phyloP scores from a whole-genome alignment of 805 yeast species.

The Wickerhamomyces silvicola region DNA sequence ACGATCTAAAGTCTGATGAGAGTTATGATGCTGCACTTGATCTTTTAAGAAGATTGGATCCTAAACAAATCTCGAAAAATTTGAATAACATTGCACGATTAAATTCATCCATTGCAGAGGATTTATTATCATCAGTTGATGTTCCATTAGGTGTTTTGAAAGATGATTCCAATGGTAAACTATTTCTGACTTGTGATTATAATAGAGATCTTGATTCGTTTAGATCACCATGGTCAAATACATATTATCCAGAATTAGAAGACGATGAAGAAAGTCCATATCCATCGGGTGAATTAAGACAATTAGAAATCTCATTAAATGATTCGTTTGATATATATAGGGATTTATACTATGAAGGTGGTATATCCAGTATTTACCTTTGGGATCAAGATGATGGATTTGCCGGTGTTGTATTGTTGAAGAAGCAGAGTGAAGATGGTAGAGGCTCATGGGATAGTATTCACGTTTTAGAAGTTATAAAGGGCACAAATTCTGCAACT shows the following conservation, averaged over 20 bases:
- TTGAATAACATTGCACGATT: constrained; percentile 39
- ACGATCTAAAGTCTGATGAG: constrained; percentile 29
- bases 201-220: constrained; percentile 91
- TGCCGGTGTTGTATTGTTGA: constrained; percentile 87
- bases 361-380: constrained; percentile 78
- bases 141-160: constrained; percentile 55
- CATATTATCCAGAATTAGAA: constrained; percentile 51
- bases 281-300: constrained; percentile 62
- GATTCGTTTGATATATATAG: constrained; percentile 89
- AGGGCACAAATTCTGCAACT: constrained; percentile 31
- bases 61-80: constrained; percentile 45
- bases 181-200: constrained; percentile 83
- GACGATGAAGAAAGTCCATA: constrained; percentile 65
- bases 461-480: constrained; percentile 77
- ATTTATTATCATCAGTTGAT: constrained; percentile 79
- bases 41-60: constrained; percentile 68
- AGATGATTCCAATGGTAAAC: constrained; percentile 41
- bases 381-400: constrained; percentile 78
- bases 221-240: constrained; percentile 87
- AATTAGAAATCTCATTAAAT: constrained; percentile 75
- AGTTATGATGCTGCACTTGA: constrained; percentile 74
- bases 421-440: constrained; percentile 51
- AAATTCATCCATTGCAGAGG: constrained; percentile 69
- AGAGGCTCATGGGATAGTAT: constrained; percentile 73
- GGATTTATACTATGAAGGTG: constrained; percentile 94